Conservation (phyloP, 2,329 filamentous ascomycete species). For the Fusarium verticillioides region DNA sequence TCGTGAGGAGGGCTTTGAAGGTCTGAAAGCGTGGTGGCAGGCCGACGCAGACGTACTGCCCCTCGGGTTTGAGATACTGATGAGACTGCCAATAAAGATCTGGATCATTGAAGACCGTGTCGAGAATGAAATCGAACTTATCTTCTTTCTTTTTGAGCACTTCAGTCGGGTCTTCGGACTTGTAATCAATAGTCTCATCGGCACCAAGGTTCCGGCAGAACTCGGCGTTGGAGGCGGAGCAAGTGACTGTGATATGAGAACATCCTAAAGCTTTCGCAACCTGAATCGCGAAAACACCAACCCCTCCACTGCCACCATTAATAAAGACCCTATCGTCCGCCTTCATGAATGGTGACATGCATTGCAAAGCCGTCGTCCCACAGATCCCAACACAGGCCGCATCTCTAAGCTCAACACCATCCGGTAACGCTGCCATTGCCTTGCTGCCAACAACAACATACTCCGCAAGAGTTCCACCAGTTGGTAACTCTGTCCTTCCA, state of each 20-base stretch:
- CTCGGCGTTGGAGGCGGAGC: conserved; percentile 3
- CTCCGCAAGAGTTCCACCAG: conserved; percentile 24
- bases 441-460: conserved; percentile 23
- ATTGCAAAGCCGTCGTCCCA: conserved; percentile 21
- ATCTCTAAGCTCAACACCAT: conserved; percentile 10
- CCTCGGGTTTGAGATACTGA: conserved; percentile 11
- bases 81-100: conserved; percentile 32
- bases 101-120: conserved; percentile 20
- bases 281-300: conserved; percentile 31
- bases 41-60: conserved; percentile 25
- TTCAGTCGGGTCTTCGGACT: not conserved
- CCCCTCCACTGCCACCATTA: conserved; percentile 35
- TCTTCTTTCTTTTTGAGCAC: not conserved
- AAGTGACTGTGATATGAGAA: conserved; percentile 13
- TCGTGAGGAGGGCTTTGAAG: conserved; percentile 11
- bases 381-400: conserved; percentile 29
- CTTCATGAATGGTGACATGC: not conserved
- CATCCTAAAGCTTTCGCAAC: conserved; percentile 25
- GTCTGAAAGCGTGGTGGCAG: conserved; percentile 2
- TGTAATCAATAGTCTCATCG: conserved; percentile 20
- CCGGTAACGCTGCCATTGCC: not conserved
- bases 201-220: conserved; percentile 25
- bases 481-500: conserved; percentile 22
- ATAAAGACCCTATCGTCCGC: conserved; percentile 5
- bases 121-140: conserved; percentile 16